Percentiles rank a stretch among this genome's conserved stretches.
Conservation (phyloP, 257 asterid genomes). For the Anisodus tanguticus region DNA sequence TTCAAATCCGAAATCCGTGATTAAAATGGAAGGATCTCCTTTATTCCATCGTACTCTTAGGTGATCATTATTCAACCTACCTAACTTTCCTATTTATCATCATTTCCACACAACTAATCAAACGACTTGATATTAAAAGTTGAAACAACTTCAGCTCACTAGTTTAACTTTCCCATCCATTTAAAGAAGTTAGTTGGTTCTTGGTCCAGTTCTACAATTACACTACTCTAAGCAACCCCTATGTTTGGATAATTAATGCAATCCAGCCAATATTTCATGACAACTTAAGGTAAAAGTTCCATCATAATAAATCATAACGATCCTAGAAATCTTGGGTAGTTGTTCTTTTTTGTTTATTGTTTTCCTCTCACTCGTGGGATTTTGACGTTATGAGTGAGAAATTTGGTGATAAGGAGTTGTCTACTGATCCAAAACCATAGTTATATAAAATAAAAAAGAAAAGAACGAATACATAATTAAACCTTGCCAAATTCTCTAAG, state of each 20-base stretch:
- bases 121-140: constrained; percentile 23
- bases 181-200: background rate
- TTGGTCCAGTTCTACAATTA: background rate
- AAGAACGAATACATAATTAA: too few relatives aligned
- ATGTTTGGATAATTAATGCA: background rate
- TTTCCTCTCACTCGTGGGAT: background rate
- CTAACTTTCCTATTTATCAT: background rate
- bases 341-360: background rate
- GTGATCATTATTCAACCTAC: background rate
- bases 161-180: background rate
- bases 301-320: background rate
- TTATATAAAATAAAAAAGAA: too few relatives aligned
- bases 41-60: too few relatives aligned
- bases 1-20: background rate
- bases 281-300: background rate
- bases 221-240: constrained; percentile 14
- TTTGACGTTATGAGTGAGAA: too few relatives aligned
- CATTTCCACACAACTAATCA: background rate
- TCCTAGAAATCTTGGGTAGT: background rate
- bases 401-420: too few relatives aligned
- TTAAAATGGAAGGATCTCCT: background rate
- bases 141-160: background rate
- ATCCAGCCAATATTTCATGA: background rate
- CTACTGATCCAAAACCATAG: too few relatives aligned
- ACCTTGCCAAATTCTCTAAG: too few relatives aligned